A percentile compares a stretch with the other conserved stretches of the same genome.
These are phyloP conservation scores for Blumeria graminis DNA, from an alignment of 2,329 filamentous ascomycete genomes.

Conservation along the genomic window DNA sequence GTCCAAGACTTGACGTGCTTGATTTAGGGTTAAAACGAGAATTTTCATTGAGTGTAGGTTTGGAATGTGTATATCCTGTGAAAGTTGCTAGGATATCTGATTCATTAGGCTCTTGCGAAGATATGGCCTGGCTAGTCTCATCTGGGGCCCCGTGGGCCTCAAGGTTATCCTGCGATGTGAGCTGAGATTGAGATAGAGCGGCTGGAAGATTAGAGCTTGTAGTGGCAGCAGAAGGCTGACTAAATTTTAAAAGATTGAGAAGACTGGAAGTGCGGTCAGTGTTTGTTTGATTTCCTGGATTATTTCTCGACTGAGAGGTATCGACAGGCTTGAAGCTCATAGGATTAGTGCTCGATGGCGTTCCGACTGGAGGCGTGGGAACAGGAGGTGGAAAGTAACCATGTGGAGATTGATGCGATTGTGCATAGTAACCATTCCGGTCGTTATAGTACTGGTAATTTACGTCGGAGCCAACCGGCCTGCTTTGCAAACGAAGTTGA, in stretches of 20 bases:
- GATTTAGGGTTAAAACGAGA: too few species aligned
- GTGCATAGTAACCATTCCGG: slow-evolving; percentile 9
- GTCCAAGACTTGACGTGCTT: slow-evolving; percentile 10
- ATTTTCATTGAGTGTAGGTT: slow-evolving; percentile 5
- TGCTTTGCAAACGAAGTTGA: slow-evolving; percentile 14
- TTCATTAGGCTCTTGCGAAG: slow-evolving; percentile 6
- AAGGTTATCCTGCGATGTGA: slow-evolving; percentile 11
- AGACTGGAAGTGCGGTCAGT: slow-evolving; percentile 29
- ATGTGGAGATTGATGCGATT: slow-evolving; percentile 9
- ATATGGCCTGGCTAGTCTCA: slow-evolving; percentile 6
- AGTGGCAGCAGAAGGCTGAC: slow-evolving; percentile 19
- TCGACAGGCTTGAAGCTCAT: slow-evolving; percentile 32
- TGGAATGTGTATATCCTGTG: slow-evolving; percentile 10
- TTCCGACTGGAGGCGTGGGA: slow-evolving; percentile 29
- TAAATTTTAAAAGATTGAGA: slow-evolving; percentile 41
- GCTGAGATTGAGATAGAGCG: slow-evolving; percentile 13
- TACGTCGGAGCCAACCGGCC: slow-evolving; percentile 11
- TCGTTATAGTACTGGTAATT: slow-evolving; percentile 13
- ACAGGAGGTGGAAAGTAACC: slow-evolving; percentile 30
- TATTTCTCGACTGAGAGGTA: slow-evolving; percentile 17
- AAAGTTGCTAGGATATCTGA: slow-evolving; percentile 15
- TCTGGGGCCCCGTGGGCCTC: slow-evolving; percentile 8
- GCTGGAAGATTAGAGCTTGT: slow-evolving; percentile 8
- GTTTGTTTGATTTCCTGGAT: slow-evolving; percentile 15
- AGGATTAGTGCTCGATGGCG: slow-evolving; percentile 25